A percentile compares a stretch with the other conserved stretches of the same genome.
phyloP scores from a whole-genome alignment of 1,284 basidiomycete species.

The Rhodotorula sp. region DNA sequence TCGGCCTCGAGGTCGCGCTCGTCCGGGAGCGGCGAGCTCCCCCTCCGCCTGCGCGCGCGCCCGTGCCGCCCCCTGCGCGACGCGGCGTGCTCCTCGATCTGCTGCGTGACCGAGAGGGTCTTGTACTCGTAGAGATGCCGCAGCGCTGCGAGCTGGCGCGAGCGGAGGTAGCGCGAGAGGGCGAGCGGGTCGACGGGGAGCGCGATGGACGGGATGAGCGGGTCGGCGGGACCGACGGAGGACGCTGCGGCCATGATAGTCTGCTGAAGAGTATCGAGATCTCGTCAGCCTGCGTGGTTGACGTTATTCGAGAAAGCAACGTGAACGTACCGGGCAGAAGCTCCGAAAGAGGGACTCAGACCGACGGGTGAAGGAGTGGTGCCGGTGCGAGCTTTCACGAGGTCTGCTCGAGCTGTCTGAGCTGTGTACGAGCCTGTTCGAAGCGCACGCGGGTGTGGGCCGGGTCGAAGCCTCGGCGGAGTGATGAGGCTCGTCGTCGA shows the following conservation, averaged over 20 bases:
- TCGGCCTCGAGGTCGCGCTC: conserved; percentile 10
- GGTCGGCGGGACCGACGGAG: not conserved
- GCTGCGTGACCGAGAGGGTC: conserved; percentile 20
- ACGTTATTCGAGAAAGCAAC: no score
- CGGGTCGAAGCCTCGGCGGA: not conserved
- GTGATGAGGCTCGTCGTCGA: not conserved
- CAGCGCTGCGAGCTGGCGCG: conserved; percentile 33
- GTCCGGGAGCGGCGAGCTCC: conserved; percentile 20
- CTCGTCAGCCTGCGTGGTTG: no score
- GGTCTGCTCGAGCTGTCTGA: no score
- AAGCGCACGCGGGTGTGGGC: no score
- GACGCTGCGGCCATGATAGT: no score
- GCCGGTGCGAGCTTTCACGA: no score
- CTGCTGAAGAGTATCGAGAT: no score
- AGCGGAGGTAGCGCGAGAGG: conserved; percentile 30
- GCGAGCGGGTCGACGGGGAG: conserved; percentile 29
- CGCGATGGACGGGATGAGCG: conserved; percentile 17
- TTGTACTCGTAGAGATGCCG: conserved; percentile 35
- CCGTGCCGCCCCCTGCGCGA: conserved; percentile 17
- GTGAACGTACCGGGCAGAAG: not conserved
- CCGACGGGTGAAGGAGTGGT: not conserved
- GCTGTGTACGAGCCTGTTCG: no score
- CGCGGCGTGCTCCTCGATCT: conserved; percentile 22
- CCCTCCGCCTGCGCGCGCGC: conserved; percentile 15
- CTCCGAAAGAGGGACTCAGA: not conserved